phyloP scores from a whole-genome alignment of 768 basidiomycete species.

The Scleroderma citrinum region DNA sequence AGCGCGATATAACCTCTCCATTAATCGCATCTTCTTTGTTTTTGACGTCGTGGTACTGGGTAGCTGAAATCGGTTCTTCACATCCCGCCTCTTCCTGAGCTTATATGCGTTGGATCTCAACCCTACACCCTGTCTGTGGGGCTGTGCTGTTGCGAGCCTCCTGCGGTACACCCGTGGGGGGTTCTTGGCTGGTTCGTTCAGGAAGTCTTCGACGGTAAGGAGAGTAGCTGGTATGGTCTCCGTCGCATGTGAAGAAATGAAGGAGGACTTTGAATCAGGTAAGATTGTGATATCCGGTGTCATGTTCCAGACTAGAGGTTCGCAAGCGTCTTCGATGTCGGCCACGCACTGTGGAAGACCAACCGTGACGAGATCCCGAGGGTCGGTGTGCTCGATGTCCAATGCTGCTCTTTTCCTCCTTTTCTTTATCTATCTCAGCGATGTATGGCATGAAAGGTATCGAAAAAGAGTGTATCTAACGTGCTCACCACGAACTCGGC shows the following conservation, averaged over 20 bases:
- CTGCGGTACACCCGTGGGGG: neutral
- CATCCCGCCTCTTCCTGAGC: conserved; percentile 2
- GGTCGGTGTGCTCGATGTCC: conserved; percentile 1
- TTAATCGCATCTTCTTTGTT: conserved; percentile 4
- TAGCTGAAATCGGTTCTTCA: neutral
- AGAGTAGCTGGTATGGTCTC: neutral
- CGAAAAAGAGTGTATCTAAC: neutral
- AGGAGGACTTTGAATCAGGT: conserved; percentile 4
- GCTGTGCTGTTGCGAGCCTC: neutral
- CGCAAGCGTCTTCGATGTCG: neutral
- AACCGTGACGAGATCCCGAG: neutral
- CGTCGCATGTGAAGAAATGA: neutral
- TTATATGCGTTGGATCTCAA: conserved; percentile 14
- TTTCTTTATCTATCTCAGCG: conserved; percentile 20
- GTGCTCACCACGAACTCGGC: neutral
- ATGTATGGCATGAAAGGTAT: neutral
- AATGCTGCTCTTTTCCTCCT: conserved; percentile 18
- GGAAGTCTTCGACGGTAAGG: conserved; percentile 24
- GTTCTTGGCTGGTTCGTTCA: conserved; percentile 8
- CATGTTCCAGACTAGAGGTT: neutral
- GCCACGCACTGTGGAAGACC: neutral
- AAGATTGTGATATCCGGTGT: conserved; percentile 17
- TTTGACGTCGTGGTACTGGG: neutral
- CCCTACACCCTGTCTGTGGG: neutral
- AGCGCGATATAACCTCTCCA: conserved; percentile 19